Percentiles rank a stretch among this genome's conserved stretches.
These are phyloP conservation scores for Aurinia saxatilis DNA, from an alignment of 345 rosid genomes.

Conservation along the genomic window DNA sequence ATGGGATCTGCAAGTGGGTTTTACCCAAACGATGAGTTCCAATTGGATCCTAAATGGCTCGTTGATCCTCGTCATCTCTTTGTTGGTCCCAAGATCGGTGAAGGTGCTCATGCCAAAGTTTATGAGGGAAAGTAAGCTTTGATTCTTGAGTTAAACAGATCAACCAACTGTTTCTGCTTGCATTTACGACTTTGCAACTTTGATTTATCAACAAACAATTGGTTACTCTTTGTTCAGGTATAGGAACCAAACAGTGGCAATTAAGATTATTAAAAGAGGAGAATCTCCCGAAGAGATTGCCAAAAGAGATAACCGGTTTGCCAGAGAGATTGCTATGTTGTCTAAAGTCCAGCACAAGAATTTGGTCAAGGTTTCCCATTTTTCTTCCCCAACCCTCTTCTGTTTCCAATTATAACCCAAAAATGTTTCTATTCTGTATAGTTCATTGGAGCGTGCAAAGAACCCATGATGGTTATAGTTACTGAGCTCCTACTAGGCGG, in stretches of 20 bases:
- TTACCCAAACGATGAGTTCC: conserved; percentile 46
- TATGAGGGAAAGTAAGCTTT: conserved; percentile 95
- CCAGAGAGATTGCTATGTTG: conserved; percentile 84
- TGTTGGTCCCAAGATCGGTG: conserved; percentile 98
- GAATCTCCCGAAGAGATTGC: conserved; percentile 78
- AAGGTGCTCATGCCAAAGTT: conserved; percentile 98
- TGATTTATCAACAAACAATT: no score
- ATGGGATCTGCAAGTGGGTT: conserved; percentile 88
- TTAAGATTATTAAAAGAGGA: conserved; percentile 73
- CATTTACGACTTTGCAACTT: no score
- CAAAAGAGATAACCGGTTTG: conserved; percentile 68
- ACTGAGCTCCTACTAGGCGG: conserved; percentile 88
- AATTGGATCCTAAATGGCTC: conserved; percentile 80
- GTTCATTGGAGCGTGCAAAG: conserved; percentile 98
- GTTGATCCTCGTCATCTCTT: conserved; percentile 85
- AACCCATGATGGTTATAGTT: conserved; percentile 92
- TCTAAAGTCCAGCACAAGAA: conserved; percentile 90
- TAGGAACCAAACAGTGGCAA: conserved; percentile 75
- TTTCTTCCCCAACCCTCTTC: neutral
- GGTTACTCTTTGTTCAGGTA: conserved; percentile 39
- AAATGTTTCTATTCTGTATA: conserved; percentile 22
- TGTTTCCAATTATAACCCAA: neutral
- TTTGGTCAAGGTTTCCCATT: conserved; percentile 78
- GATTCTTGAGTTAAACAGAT: neutral
- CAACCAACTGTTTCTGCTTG: no score